Conservation (phyloP, 352 stramenopile species). For the Phytopythium ostracodes region DNA sequence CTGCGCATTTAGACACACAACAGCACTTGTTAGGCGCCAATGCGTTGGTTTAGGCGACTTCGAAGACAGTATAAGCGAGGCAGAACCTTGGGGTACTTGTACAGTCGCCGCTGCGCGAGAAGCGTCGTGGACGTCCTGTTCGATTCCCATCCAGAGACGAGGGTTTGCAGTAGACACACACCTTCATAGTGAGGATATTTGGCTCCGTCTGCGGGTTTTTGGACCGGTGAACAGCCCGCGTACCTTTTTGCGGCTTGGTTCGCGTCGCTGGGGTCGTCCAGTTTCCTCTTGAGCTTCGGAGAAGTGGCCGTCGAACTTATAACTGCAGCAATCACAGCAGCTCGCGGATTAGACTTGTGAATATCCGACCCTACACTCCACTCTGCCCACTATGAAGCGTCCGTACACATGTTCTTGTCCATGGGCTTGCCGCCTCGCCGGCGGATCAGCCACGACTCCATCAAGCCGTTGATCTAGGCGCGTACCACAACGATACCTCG, state of each 20-base stretch:
- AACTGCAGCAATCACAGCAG: constrained; percentile 19
- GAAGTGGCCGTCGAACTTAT: constrained; percentile 51
- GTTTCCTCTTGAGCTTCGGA: constrained; percentile 62
- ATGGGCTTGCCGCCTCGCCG: constrained; percentile 77
- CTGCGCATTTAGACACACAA: constrained; percentile 14
- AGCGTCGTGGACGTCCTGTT: constrained; percentile 21
- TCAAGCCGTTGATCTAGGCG: constrained; percentile 73
- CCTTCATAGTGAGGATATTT: too few relatives aligned
- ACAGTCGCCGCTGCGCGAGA: constrained; percentile 49
- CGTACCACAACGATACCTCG: neutral
- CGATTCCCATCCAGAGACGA: neutral
- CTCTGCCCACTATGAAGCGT: neutral
- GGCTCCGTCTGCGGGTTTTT: neutral
- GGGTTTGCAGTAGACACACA: too few relatives aligned
- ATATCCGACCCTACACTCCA: neutral
- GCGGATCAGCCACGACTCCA: constrained; percentile 83
- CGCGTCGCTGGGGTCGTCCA: constrained; percentile 53
- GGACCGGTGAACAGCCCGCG: neutral
- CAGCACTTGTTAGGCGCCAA: neutral
- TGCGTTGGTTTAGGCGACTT: too few relatives aligned
- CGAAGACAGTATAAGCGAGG: too few relatives aligned
- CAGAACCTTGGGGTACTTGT: constrained; percentile 79
- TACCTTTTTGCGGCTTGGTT: constrained; percentile 38
- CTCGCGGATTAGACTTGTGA: neutral
- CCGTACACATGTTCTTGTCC: constrained; percentile 47